phyloP scores from a whole-genome alignment of 108 stramenopile species.

The Cyclotella sp. region DNA sequence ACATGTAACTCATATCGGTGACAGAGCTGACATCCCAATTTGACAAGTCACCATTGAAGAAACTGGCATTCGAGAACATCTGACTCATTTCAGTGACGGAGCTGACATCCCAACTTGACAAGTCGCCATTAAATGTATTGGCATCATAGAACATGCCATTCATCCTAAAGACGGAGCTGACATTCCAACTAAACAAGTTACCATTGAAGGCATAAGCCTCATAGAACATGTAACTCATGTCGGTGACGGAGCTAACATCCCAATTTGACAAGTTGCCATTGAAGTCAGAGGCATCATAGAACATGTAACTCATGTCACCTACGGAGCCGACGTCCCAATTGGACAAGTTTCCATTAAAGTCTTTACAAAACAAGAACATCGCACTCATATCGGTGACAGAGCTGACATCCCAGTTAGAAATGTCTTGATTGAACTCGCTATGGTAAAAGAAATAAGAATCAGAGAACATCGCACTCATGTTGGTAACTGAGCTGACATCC shows the following conservation, averaged over 20 bases:
- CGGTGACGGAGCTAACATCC: neutral
- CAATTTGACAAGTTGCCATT: neutral
- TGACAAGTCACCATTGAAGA: too few species aligned
- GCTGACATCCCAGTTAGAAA: conserved; percentile 1
- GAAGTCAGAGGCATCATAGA: neutral
- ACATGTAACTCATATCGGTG: too few species aligned
- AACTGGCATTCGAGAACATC: neutral
- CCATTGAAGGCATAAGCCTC: neutral
- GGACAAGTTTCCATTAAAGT: neutral
- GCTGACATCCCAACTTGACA: neutral
- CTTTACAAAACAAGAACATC: neutral
- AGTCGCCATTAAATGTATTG: neutral
- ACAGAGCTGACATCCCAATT: too few species aligned
- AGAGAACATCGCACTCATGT: conserved; percentile 7
- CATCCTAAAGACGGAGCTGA: neutral
- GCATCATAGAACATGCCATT: neutral
- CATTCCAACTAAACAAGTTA: neutral
- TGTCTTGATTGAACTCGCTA: neutral
- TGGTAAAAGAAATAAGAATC: too few species aligned
- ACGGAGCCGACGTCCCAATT: neutral
- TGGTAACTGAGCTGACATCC: neutral
- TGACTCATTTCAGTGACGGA: neutral
- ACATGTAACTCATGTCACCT: neutral
- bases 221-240: neutral
- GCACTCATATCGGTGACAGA: neutral